These are phyloP conservation scores for Penicillium simplicissimum DNA, from an alignment of 495 filamentous ascomycete genomes.

Conservation along the genomic window DNA sequence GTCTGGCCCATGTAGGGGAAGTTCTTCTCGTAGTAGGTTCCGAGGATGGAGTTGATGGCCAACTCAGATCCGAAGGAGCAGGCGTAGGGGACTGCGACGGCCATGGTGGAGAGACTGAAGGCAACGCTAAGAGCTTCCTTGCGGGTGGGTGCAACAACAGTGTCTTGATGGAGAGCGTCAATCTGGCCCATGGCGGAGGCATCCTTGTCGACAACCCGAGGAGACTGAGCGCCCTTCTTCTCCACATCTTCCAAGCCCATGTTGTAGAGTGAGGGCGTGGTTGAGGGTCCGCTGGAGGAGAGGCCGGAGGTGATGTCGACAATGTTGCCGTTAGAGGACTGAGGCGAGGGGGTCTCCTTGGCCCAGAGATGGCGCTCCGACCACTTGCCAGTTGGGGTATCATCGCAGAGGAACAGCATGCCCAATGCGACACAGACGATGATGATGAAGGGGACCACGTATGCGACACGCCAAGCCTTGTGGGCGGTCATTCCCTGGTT, in stretches of 20 bases:
- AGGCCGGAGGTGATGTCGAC: slow-evolving; percentile 51
- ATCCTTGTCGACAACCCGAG: slow-evolving; percentile 48
- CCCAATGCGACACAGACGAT: slow-evolving; percentile 63
- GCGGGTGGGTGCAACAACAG: slow-evolving; percentile 65
- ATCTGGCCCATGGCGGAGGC: slow-evolving; percentile 55
- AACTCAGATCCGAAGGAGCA: slow-evolving; percentile 87
- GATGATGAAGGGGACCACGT: slow-evolving; percentile 80
- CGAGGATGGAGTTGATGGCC: slow-evolving; percentile 80
- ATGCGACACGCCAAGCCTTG: slow-evolving; percentile 81
- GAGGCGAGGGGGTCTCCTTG: slow-evolving; percentile 19
- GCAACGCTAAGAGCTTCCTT: slow-evolving; percentile 58
- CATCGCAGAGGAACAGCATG: slow-evolving; percentile 75
- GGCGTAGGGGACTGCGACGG: slow-evolving; percentile 71
- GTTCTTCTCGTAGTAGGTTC: slow-evolving; percentile 75
- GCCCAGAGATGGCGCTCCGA: slow-evolving; percentile 61
- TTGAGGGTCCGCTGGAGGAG: slow-evolving; percentile 35
- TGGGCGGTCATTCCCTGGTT: slow-evolving; percentile 58
- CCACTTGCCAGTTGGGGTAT: slow-evolving; percentile 85
- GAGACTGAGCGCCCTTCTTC: slow-evolving; percentile 40
- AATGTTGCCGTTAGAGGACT: slow-evolving; percentile 51
- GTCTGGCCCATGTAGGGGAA: slow-evolving; percentile 77
- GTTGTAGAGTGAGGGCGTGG: slow-evolving; percentile 41
- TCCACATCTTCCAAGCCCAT: slow-evolving; percentile 42
- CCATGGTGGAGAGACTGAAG: slow-evolving; percentile 65
- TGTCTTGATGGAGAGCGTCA: slow-evolving; percentile 54